phyloP scores from a whole-genome alignment of 2,329 filamentous ascomycete genomes.

The Trichoderma atrobrunneum region DNA sequence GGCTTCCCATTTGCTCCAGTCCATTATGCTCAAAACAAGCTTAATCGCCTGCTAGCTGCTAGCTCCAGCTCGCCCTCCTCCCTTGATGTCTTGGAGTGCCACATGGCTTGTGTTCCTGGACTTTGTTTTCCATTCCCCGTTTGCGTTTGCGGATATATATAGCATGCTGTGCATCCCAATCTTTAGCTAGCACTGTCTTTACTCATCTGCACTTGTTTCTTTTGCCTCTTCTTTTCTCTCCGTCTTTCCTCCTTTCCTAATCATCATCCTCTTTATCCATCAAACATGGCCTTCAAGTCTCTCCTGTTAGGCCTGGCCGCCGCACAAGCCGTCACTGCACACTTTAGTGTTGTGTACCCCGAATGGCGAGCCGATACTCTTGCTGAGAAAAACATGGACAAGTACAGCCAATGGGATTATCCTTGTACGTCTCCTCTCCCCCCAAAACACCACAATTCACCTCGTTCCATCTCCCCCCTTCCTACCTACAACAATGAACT shows the following conservation, averaged over 20 bases:
- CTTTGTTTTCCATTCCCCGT: not conserved
- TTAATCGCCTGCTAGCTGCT: not conserved
- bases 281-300: slow-evolving; percentile 24
- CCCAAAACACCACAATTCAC: not conserved
- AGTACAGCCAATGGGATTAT: slow-evolving; percentile 49
- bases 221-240: not conserved
- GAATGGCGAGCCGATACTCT: slow-evolving; percentile 50
- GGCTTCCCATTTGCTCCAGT: not conserved
- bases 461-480: not conserved
- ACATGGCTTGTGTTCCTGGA: not conserved
- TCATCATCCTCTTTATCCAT: not conserved
- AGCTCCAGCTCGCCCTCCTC: not conserved
- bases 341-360: slow-evolving; percentile 49
- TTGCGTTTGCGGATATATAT: not conserved
- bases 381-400: slow-evolving; percentile 32
- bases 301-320: slow-evolving; percentile 35
- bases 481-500: not conserved
- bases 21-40: slow-evolving; percentile 15
- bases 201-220: not conserved
- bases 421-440: slow-evolving; percentile 45
- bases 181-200: not conserved
- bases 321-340: slow-evolving; percentile 41
- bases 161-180: not conserved
- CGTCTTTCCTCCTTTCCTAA: not conserved
- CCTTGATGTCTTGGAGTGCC: not conserved